Evolutionary conservation across 768 basidiomycete genomes (phyloP), one percentile per base, ranked within the genome.

Genomic region (Suillus fuscotomentosus): DNA sequence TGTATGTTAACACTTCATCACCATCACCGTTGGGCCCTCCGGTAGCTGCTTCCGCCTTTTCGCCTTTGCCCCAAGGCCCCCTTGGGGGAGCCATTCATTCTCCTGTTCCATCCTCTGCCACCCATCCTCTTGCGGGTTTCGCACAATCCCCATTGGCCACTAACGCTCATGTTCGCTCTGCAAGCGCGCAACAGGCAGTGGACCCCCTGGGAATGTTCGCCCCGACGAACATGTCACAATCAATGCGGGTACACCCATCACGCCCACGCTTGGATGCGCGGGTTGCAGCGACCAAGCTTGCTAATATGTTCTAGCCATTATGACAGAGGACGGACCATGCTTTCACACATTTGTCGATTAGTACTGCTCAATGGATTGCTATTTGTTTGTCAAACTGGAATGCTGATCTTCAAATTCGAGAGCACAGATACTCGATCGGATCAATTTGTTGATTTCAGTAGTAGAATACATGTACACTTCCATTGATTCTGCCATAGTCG

Each of bases 251-350:
- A 54, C 86, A 87, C 68, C 88, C 90, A 15, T 86, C 86, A 57
- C 79, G 92, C 68, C 86, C 89, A 51, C 81, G 90, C 70, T 75
- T 97, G 70, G 95, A 97, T 73, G 89, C 94, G 11, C 82, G 89
- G 70, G 89, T 93, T 71, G 92, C 92, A 15, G 94, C 92, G 22
- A 92, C 92, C 73, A 95, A 95, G 75, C 82, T 95, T 63, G 94
- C 93, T 8, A 96, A 95, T 72, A 90, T 92, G 89, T 92, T 93
- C 73, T 93, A 78, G 72, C 31, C 24, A 17, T 42, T 59, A 38
- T 39, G 56, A 57, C n/a, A n/a, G 41, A 41, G 57, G 42, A 42
- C 31, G 41, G 24, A 27, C n/a, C 9, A 20, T 59, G 24, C 41
- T 42, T 42, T 42, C 41, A 42, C 17, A 31, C 27, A 41, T 59